Percentiles rank a stretch among this genome's conserved stretches.
phyloP scores from a whole-genome alignment of 768 basidiomycete species.

The Lentinus tigrinus region DNA sequence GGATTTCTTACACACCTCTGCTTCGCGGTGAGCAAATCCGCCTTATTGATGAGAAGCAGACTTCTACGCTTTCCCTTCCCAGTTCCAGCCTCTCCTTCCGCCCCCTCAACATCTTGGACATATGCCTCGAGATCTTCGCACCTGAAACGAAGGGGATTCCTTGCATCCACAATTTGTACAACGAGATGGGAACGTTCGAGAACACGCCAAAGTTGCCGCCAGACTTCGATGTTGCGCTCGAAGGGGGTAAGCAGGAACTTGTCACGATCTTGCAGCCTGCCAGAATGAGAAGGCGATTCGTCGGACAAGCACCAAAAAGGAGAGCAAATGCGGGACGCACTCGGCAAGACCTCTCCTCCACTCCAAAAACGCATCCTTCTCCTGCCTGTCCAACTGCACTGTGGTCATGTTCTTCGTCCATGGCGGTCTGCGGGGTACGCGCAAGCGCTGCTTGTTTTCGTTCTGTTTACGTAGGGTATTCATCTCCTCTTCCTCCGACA shows the following conservation, averaged over 20 bases:
- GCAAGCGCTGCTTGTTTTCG: slow-evolving; percentile 69
- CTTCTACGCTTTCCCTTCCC: slow-evolving; percentile 71
- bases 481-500: slow-evolving; percentile 79
- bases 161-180: slow-evolving; percentile 94
- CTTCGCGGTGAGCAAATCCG: slow-evolving; percentile 82
- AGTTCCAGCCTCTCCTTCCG: slow-evolving; percentile 78
- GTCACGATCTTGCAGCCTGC: slow-evolving; percentile 83
- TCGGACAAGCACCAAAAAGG: not conserved
- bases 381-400: slow-evolving; percentile 80
- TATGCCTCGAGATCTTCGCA: slow-evolving; percentile 91
- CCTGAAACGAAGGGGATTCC: slow-evolving; percentile 89
- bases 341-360: slow-evolving; percentile 92
- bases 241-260: slow-evolving; percentile 92
- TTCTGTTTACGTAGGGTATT: slow-evolving; percentile 70
- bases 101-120: slow-evolving; percentile 78
- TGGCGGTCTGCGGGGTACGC: slow-evolving; percentile 85
- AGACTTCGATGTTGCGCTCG: slow-evolving; percentile 96
- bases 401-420: slow-evolving; percentile 85
- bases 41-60: slow-evolving; percentile 91
- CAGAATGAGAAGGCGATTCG: not conserved
- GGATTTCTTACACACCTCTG: slow-evolving; percentile 62
- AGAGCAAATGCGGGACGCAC: slow-evolving; percentile 46
- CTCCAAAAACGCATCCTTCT: slow-evolving; percentile 86
- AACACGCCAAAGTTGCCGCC: slow-evolving; percentile 98
- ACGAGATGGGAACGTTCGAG: slow-evolving; percentile 92